phyloP scores from a whole-genome alignment of 352 stramenopile species.

The Aphanomyces astaci region DNA sequence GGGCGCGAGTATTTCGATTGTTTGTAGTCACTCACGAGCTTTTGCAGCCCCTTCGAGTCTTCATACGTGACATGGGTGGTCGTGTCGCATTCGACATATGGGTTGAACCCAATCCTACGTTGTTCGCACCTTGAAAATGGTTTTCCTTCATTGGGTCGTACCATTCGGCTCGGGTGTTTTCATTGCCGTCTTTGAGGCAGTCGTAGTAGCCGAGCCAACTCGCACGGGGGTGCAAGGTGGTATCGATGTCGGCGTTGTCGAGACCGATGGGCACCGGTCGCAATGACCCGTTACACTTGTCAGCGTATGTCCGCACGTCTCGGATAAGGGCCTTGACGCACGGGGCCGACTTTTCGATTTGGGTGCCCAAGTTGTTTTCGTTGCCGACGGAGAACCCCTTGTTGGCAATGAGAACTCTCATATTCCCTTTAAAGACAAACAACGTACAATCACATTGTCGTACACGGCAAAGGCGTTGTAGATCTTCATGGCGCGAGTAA shows the following conservation, averaged over 20 bases:
- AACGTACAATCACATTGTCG: constrained; percentile 44
- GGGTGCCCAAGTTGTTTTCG: constrained; percentile 55
- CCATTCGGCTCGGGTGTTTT: constrained; percentile 48
- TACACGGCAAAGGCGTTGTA: constrained; percentile 70
- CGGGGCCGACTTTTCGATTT: constrained; percentile 34
- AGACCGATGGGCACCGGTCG: constrained; percentile 62
- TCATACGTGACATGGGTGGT: constrained; percentile 36
- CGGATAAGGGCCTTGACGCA: constrained; percentile 67
- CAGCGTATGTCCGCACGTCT: constrained; percentile 45
- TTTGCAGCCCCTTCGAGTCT: constrained; percentile 41
- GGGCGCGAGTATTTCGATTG: constrained; percentile 38
- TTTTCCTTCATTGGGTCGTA: constrained; percentile 6
- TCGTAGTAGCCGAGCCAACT: constrained; percentile 73
- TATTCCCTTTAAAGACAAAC: not conserved
- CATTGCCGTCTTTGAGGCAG: constrained; percentile 38
- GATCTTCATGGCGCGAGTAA: constrained; percentile 50
- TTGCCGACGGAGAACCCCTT: constrained; percentile 55
- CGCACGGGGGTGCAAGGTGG: constrained; percentile 33
- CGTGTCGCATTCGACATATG: constrained; percentile 62
- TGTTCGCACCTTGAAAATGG: too few species aligned
- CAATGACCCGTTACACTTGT: constrained; percentile 33
- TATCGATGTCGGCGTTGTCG: constrained; percentile 54
- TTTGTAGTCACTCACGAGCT: constrained; percentile 52
- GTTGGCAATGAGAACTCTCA: not conserved
- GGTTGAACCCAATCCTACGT: constrained; percentile 46